These are phyloP conservation scores for Cytauxzoon felis DNA, from an alignment of 169 alveolate genomes.

Conservation along the genomic window DNA sequence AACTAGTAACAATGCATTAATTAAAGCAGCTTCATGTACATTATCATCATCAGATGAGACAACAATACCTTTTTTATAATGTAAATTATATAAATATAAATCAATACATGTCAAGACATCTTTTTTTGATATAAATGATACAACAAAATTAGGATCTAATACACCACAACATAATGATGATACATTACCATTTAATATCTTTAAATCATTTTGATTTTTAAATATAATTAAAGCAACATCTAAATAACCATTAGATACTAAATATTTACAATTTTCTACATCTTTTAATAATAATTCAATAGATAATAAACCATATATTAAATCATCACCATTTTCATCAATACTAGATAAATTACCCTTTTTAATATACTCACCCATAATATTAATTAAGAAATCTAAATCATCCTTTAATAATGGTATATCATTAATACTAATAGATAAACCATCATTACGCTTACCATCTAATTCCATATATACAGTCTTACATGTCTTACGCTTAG, in stretches of 20 bases:
- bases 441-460: conserved; percentile 39
- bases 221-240: conserved; percentile 17
- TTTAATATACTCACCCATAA: conserved; percentile 27
- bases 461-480: conserved; percentile 64
- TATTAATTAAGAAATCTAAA: conserved; percentile 16
- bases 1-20: conserved; percentile 67
- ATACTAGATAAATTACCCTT: conserved; percentile 22
- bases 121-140: conserved; percentile 21
- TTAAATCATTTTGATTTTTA: conserved; percentile 44
- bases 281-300: conserved; percentile 57
- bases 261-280: conserved; percentile 29
- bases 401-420: conserved; percentile 50
- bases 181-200: conserved; percentile 17
- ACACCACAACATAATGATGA: conserved; percentile 33
- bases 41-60: conserved; percentile 23
- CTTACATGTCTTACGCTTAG: conserved; percentile 69
- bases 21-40: conserved; percentile 59
- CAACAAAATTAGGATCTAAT: conserved; percentile 3
- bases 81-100: conserved; percentile 20
- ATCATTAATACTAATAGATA: conserved; percentile 41
- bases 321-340: conserved; percentile 60
- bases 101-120: conserved; percentile 10
- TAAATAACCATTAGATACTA: conserved; percentile 23
- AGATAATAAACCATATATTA: conserved; percentile 68
- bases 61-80: conserved; percentile 16